These are phyloP conservation scores for Amoebophrya sp. DNA, from an alignment of 169 alveolate species.

Conservation along the genomic window DNA sequence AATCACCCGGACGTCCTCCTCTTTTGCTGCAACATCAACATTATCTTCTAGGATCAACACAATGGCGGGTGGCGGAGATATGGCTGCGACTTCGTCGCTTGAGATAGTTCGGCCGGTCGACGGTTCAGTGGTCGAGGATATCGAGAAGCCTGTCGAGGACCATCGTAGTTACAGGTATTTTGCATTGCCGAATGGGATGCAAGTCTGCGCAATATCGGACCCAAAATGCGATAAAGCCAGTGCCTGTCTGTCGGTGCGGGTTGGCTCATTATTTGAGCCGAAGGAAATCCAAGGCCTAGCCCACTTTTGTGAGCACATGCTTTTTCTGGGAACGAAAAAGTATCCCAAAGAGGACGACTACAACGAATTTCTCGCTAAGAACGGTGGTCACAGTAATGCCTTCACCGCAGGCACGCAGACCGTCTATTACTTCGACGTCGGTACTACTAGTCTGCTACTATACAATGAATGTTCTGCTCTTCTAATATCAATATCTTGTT, in stretches of 20 bases:
- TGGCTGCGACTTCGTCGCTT: too few species aligned
- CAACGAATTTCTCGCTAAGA: slow-evolving; percentile 53
- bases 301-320: slow-evolving; percentile 85
- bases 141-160: slow-evolving; percentile 31
- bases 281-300: slow-evolving; percentile 71
- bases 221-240: slow-evolving; percentile 60
- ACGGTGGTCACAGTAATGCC: slow-evolving; percentile 76
- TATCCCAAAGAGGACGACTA: slow-evolving; percentile 66
- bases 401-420: slow-evolving; percentile 61
- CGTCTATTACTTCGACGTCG: slow-evolving; percentile 61
- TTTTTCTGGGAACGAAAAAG: slow-evolving; percentile 70
- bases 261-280: slow-evolving; percentile 63
- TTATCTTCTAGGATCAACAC: too few species aligned
- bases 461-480: too few species aligned
- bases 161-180: slow-evolving; percentile 32
- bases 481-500: too few species aligned
- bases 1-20: too few species aligned
- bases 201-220: slow-evolving; percentile 60
- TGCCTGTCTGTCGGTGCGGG: slow-evolving; percentile 60
- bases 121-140: background rate
- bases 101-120: background rate
- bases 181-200: slow-evolving; percentile 52
- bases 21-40: too few species aligned
- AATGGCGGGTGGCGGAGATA: too few species aligned
- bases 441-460: too few species aligned